Evolutionary conservation across 1,284 basidiomycete species (phyloP), one percentile per base, ranked within the genome.

Genomic region (Pterulicium gracile): DNA sequence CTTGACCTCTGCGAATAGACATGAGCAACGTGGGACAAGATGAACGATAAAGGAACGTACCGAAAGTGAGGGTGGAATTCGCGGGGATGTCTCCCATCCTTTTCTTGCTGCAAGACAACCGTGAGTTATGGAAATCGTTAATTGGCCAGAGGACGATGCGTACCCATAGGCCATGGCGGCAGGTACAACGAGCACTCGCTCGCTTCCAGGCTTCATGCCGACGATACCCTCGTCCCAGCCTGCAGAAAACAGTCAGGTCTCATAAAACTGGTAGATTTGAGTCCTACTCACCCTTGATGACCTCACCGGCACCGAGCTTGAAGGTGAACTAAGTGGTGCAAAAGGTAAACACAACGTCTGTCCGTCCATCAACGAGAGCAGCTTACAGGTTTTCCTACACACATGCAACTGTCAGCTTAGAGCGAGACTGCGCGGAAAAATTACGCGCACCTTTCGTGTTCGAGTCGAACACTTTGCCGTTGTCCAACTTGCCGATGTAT

Each of bases 141-240:
- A 10, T 32, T 7, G 27, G 27, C 27, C 7, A 7, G 10, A 32
- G n/a, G 27, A 32, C n/a, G 27, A 32, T 10, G 27, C 27, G n/a
- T 32, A 32, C 27, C 87, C 87, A 50, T 89, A 89, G 12, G 60
- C 86, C 68, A 86, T 69, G 12, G 68, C 58, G 14, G 86, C 66
- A 24, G 92, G 89, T 50, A 94, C 75, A 43, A 77, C 81, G 53
- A 98, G 72, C 50, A 82, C 68, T 47, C 94, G 81, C 66, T 97
- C 93, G 34, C 91, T 90, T 46, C 90, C 93, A 43, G 86, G 81
- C 55, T 85, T 79, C 92, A 98, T 96, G 43, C 94, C 95, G 47
- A 71, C 79, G 49, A 98, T 73, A 46, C 94, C 94, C 56, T 89
- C 72, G 57, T 96, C 93, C 94, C 92, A 96, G 40, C 86, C 83